A percentile compares a stretch with the other conserved stretches of the same genome.
These are phyloP conservation scores for Scleroderma bovista DNA, from an alignment of 768 basidiomycete genomes.

Conservation along the genomic window DNA sequence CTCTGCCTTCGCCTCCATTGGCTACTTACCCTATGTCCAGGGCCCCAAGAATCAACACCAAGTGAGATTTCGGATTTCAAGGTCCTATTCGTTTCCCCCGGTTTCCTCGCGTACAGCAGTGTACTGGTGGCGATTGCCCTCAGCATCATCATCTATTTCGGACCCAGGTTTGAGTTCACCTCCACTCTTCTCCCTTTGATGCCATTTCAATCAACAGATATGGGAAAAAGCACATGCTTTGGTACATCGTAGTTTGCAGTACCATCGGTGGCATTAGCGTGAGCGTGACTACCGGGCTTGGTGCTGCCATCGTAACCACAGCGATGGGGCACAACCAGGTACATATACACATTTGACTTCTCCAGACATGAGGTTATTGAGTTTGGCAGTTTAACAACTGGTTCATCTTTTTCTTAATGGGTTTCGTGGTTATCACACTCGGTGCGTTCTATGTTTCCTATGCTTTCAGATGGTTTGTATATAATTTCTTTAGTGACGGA, in stretches of 20 bases:
- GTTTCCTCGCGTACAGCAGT: constrained; percentile 71
- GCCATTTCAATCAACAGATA: constrained; percentile 39
- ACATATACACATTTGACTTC: constrained; percentile 15
- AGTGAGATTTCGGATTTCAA: constrained; percentile 70
- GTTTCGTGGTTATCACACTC: constrained; percentile 79
- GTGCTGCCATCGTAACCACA: constrained; percentile 82
- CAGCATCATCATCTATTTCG: constrained; percentile 77
- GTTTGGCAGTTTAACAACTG: constrained; percentile 73
- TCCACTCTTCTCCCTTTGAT: neutral
- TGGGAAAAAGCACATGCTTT: constrained; percentile 90
- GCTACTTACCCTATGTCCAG: constrained; percentile 25
- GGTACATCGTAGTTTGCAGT: constrained; percentile 92
- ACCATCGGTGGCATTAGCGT: constrained; percentile 96
- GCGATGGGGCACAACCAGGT: constrained; percentile 76
- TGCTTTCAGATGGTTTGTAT: neutral
- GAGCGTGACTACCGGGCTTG: constrained; percentile 91
- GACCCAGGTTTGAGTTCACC: constrained; percentile 52
- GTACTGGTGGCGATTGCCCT: constrained; percentile 60
- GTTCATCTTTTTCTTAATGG: constrained; percentile 87
- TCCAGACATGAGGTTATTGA: neutral
- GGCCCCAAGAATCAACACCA: constrained; percentile 65
- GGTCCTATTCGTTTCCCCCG: constrained; percentile 72
- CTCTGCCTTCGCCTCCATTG: neutral
- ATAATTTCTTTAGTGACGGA: constrained; percentile 58
- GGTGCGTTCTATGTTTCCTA: constrained; percentile 38